These are phyloP conservation scores for Rhamnella rubrinervis DNA, from an alignment of 331 rosid species.

Conservation along the genomic window DNA sequence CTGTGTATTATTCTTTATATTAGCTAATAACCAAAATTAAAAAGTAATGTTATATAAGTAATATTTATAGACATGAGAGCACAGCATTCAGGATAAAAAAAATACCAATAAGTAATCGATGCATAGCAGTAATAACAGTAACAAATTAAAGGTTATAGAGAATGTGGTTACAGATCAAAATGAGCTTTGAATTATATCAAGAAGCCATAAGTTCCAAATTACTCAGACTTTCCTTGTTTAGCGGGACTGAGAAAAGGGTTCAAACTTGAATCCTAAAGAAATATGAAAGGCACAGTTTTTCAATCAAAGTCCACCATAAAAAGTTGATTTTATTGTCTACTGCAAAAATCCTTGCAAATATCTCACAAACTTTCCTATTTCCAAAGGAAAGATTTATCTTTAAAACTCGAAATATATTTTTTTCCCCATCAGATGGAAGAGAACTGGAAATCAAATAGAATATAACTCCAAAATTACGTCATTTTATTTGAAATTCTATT, in stretches of 20 bases:
- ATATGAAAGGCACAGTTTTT: too few relatives aligned
- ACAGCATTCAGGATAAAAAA: neutral
- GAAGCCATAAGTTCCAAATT: too few relatives aligned
- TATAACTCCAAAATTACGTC: neutral
- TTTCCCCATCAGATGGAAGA: neutral
- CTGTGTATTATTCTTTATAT: conserved; percentile 37
- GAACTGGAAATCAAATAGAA: neutral
- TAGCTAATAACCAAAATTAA: neutral
- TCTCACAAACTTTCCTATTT: neutral
- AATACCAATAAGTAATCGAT: neutral
- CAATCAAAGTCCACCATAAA: too few relatives aligned
- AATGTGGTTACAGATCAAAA: too few relatives aligned
- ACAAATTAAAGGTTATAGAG: neutral
- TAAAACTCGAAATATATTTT: too few relatives aligned
- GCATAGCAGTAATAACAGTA: neutral
- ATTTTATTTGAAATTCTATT: too few relatives aligned
- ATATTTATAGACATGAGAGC: neutral
- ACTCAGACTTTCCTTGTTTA: too few relatives aligned
- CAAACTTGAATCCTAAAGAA: too few relatives aligned
- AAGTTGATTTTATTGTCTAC: too few relatives aligned
- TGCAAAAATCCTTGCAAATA: too few relatives aligned
- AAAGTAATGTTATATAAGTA: neutral
- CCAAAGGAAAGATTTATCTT: neutral
- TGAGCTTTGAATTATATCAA: too few relatives aligned
- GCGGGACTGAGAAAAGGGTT: too few relatives aligned